Conservation (phyloP, 306 rosid species). For the Hippophae tibetana region DNA sequence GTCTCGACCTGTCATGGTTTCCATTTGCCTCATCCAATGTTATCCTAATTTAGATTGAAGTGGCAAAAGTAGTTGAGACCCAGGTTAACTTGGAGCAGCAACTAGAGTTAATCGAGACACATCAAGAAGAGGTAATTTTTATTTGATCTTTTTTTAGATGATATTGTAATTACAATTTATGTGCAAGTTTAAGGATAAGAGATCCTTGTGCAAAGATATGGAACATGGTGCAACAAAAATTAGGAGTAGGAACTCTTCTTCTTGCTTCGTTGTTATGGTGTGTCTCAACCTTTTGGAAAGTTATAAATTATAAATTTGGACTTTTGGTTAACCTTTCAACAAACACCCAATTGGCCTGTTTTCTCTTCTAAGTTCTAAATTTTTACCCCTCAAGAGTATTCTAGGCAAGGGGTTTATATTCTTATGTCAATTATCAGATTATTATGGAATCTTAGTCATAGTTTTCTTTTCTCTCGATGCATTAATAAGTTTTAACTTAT, state of each 20-base stretch:
- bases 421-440: no score
- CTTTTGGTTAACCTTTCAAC: no score
- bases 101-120: conserved; percentile 86
- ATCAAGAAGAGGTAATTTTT: conserved; percentile 80
- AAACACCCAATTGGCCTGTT: no score
- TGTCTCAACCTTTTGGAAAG: no score
- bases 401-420: no score
- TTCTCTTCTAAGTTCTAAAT: no score
- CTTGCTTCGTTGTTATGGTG: no score
- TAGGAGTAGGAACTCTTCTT: no score
- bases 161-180: background rate
- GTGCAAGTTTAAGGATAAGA: background rate
- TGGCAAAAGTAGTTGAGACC: conserved; percentile 85
- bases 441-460: background rate
- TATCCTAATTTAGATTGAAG: conserved; percentile 60
- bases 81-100: conserved; percentile 83
- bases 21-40: conserved; percentile 17
- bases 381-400: no score
- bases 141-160: background rate
- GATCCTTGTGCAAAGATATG: background rate
- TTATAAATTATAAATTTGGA: no score
- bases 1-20: background rate
- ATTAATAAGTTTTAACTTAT: background rate
- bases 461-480: background rate
- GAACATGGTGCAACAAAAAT: background rate